Evolutionary conservation across 805 yeast genomes (phyloP).

Genomic region (Yarrowia keelungensis): DNA sequence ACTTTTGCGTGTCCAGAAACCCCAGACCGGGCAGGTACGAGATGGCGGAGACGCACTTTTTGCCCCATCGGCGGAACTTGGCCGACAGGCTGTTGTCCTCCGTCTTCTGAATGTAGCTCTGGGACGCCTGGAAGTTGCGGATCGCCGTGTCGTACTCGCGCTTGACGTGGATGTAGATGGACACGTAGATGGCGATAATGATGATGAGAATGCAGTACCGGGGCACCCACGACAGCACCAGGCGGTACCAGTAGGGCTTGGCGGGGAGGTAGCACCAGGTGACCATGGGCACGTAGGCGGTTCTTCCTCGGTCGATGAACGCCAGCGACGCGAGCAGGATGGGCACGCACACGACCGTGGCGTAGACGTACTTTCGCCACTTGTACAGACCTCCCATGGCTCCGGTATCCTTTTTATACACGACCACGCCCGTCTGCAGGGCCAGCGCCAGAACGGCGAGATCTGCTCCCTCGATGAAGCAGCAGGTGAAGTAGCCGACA

Average conservation of each 20-base stretch:
- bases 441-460: conserved; percentile 81
- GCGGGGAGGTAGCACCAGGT: conserved; percentile 81
- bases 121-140: conserved; percentile 44
- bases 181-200: conserved; percentile 67
- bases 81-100: conserved; percentile 16
- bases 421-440: conserved; percentile 74
- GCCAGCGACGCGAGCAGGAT: conserved; percentile 70
- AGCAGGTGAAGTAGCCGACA: conserved; percentile 80
- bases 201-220: conserved; percentile 68
- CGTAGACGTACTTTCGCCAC: conserved; percentile 47
- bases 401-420: conserved; percentile 65
- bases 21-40: conserved; percentile 25
- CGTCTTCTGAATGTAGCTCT: conserved; percentile 41
- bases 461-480: conserved; percentile 84
- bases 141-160: conserved; percentile 44
- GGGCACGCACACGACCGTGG: conserved; percentile 64
- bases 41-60: conserved; percentile 14
- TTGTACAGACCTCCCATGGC: conserved; percentile 41
- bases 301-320: conserved; percentile 60
- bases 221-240: conserved; percentile 81
- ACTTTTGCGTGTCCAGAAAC: conserved; percentile 12
- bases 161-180: conserved; percentile 72
- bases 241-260: conserved; percentile 71
- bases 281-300: conserved; percentile 61
- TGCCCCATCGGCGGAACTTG: conserved; percentile 1